A percentile compares a stretch with the other conserved stretches of the same genome.
Conservation (phyloP, 345 rosid genomes). For the Populus pruinosa region DNA sequence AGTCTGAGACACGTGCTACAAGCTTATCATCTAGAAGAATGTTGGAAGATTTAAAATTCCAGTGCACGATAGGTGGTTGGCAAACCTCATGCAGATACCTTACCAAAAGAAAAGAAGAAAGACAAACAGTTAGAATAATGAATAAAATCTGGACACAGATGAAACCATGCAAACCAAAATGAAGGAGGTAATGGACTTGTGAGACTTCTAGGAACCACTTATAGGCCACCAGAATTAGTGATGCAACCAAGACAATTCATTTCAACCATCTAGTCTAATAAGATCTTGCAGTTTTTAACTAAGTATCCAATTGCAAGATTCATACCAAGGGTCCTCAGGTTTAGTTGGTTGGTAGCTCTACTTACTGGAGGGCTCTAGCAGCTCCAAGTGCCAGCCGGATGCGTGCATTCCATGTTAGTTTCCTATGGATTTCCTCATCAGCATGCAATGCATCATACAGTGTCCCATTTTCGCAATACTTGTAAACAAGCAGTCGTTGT, state of each 20-base stretch:
- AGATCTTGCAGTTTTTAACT: background rate
- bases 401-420: conserved; percentile 75
- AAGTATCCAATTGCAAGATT: background rate
- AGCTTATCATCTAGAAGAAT: conserved; percentile 73
- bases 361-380: conserved; percentile 91
- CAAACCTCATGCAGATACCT: conserved; percentile 90
- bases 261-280: background rate
- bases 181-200: background rate
- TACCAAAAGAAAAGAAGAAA: conserved; percentile 4
- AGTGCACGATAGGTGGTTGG: conserved; percentile 70
- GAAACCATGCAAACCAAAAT: conserved; percentile 6
- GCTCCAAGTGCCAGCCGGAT: conserved; percentile 73
- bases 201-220: background rate
- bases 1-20: conserved; percentile 66
- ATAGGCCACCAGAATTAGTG: background rate
- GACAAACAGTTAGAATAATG: conserved; percentile 1
- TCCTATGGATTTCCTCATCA: conserved; percentile 53
- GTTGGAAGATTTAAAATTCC: conserved; percentile 72
- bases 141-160: conserved; percentile 3
- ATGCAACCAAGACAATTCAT: background rate
- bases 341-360: conserved; percentile 11
- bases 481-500: conserved; percentile 65
- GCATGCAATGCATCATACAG: conserved; percentile 76
- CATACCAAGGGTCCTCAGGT: background rate
- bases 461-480: conserved; percentile 61